phyloP scores from a whole-genome alignment of 192 early-diverging fungal genomes.

The Coemansia sp. region DNA sequence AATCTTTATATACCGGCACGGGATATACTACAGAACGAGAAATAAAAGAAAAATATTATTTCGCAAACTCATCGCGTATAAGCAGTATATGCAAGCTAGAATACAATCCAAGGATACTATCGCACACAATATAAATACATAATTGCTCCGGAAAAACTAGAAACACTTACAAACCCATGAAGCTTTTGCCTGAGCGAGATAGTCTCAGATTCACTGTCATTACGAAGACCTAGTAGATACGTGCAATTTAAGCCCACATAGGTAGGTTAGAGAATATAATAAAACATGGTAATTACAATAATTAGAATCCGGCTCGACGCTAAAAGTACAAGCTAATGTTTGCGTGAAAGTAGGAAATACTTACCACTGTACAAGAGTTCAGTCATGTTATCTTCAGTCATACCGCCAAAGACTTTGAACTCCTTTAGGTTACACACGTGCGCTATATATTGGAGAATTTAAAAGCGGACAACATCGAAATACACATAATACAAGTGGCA shows the following conservation, averaged over 20 bases:
- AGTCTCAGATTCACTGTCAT: constrained; percentile 81
- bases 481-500: neutral
- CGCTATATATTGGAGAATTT: constrained; percentile 20
- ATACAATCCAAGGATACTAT: neutral
- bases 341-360: no score
- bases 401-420: constrained; percentile 92
- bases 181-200: constrained; percentile 79
- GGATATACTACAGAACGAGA: constrained; percentile 61
- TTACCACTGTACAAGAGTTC: constrained; percentile 78
- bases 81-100: neutral
- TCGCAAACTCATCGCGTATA: neutral
- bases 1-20: constrained; percentile 92
- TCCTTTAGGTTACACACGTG: constrained; percentile 98
- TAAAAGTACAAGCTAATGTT: no score
- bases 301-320: no score
- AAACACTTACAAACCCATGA: constrained; percentile 62
- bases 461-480: neutral
- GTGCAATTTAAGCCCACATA: neutral
- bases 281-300: neutral
- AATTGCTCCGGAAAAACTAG: neutral
- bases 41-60: neutral
- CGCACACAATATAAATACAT: no score
- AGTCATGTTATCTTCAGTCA: constrained; percentile 79
- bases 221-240: constrained; percentile 51
- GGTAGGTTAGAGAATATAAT: constrained; percentile 19